Percentiles rank a stretch among this genome's conserved stretches.
These are phyloP conservation scores for Ceratocystis albifundus DNA, from an alignment of 2,329 filamentous ascomycete genomes.

Conservation along the genomic window DNA sequence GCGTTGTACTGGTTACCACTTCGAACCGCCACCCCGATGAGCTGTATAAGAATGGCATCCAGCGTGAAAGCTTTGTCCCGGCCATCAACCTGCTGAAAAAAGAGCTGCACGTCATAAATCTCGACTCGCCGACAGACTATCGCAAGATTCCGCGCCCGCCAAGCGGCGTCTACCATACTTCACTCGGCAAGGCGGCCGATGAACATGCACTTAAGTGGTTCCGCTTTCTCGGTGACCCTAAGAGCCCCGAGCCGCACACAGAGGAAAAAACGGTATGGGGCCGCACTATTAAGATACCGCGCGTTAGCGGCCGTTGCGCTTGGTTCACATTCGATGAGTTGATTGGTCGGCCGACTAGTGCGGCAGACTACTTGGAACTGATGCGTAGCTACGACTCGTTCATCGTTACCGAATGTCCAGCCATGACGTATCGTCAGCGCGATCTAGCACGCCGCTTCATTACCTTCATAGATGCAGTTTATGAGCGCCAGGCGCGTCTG, in stretches of 20 bases:
- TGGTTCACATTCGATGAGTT: constrained; percentile 90
- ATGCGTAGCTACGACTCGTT: constrained; percentile 85
- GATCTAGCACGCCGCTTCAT: constrained; percentile 90
- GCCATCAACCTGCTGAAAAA: constrained; percentile 86
- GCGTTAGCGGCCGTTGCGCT: constrained; percentile 75
- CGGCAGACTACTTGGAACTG: constrained; percentile 89
- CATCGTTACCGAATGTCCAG: constrained; percentile 79
- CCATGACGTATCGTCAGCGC: constrained; percentile 75
- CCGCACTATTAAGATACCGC: constrained; percentile 73
- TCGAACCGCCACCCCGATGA: constrained; percentile 95
- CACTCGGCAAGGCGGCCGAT: constrained; percentile 63
- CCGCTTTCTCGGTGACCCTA: constrained; percentile 76
- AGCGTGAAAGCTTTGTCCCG: constrained; percentile 87
- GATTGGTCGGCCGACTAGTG: constrained; percentile 76
- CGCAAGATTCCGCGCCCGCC: constrained; percentile 90
- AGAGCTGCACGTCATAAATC: constrained; percentile 77
- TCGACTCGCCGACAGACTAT: constrained; percentile 92
- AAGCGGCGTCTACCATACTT: constrained; percentile 86
- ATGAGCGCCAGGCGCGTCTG: constrained; percentile 85
- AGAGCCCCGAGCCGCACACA: constrained; percentile 60
- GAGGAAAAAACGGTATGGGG: constrained; percentile 86
- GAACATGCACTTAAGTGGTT: constrained; percentile 93
- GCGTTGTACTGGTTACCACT: constrained; percentile 91
- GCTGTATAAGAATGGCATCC: constrained; percentile 95
- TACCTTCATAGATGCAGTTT: constrained; percentile 93